Evolutionary conservation across 331 rosid genomes (phyloP), one percentile per base, ranked within the genome.

Genomic region (Pyrus hybrid): DNA sequence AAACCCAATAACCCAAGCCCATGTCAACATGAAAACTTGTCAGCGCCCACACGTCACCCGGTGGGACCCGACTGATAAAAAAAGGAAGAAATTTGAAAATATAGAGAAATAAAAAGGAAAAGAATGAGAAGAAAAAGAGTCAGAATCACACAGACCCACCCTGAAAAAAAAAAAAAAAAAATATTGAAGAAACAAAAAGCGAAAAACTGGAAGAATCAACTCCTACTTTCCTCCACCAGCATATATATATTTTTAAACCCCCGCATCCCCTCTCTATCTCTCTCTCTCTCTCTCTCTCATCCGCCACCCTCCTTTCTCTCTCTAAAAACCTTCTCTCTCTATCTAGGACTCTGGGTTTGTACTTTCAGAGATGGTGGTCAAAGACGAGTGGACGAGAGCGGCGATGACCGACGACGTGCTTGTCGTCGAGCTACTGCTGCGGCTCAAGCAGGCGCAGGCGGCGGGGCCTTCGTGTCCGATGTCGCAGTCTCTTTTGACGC

Each of bases 331-430:
- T 13, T 14, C 76, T 41, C n/a, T 32, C 18, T 72, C 28, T 70
- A 0, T 47, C 64, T 53, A n/a, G 7, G 25, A 72, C 12, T 68
- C n/a, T 16, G 28, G 28, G 23, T 28, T 28, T 7, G 37, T 41
- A 41, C 47, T 41, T 3, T 11, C 22, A 16, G 49, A 63, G 73
- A 87, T 70, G 93, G 49, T 53, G 43, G 26, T 14, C 20, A 85
- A 82, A 49, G 88, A 89, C 80, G 88, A 81, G 30, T 93, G 98
- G 98, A 58, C 85, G 4, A 76, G 63, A 3, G 79, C 88, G 20
- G 98, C 98, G 49, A 85, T 91, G 86, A 41, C 82, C 3, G 92
- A 93, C 77, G 93, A 93, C 73, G 61, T 53, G 8, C 70, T 86
- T 25, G 96, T 91, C n/a, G 98, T 77, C 8, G 81, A 91, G 63